Conservation (phyloP, 805 yeast species). For the Yamadazyma sp. region DNA sequence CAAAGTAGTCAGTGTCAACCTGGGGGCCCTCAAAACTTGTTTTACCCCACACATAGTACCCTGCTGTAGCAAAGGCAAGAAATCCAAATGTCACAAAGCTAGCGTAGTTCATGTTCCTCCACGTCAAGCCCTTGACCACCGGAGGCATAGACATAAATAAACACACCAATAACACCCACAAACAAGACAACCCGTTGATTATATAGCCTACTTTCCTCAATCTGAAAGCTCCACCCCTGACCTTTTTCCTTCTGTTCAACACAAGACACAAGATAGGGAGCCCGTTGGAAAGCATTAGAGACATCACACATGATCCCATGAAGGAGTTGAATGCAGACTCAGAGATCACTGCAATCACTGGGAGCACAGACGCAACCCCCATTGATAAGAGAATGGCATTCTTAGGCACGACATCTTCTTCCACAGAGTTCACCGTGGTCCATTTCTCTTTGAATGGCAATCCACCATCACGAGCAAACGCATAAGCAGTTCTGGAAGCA, state of each 20-base stretch:
- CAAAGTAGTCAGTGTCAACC: constrained; percentile 46
- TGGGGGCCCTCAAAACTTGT: constrained; percentile 63
- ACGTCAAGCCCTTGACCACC: constrained; percentile 43
- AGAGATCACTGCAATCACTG: constrained; percentile 66
- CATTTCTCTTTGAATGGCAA: constrained; percentile 64
- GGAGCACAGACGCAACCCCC: constrained; percentile 57
- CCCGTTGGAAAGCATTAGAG: constrained; percentile 72
- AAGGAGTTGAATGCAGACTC: constrained; percentile 79
- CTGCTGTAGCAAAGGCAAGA: constrained; percentile 46
- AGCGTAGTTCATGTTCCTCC: constrained; percentile 60
- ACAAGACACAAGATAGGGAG: constrained; percentile 69
- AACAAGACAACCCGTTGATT: constrained; percentile 55
- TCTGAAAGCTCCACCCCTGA: constrained; percentile 68
- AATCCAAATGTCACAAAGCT: constrained; percentile 55
- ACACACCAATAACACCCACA: constrained; percentile 60
- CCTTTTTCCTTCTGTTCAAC: constrained; percentile 56
- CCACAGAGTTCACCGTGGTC: constrained; percentile 60
- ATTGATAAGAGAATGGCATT: constrained; percentile 68
- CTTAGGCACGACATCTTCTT: constrained; percentile 62
- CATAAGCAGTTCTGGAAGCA: constrained; percentile 78
- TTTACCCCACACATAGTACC: constrained; percentile 64
- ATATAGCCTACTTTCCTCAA: constrained; percentile 64
- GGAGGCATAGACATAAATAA: constrained; percentile 72
- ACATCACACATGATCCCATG: constrained; percentile 77
- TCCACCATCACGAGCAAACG: constrained; percentile 82